Conservation (phyloP, 2,329 filamentous ascomycete species). For the Sporothrix phasma region DNA sequence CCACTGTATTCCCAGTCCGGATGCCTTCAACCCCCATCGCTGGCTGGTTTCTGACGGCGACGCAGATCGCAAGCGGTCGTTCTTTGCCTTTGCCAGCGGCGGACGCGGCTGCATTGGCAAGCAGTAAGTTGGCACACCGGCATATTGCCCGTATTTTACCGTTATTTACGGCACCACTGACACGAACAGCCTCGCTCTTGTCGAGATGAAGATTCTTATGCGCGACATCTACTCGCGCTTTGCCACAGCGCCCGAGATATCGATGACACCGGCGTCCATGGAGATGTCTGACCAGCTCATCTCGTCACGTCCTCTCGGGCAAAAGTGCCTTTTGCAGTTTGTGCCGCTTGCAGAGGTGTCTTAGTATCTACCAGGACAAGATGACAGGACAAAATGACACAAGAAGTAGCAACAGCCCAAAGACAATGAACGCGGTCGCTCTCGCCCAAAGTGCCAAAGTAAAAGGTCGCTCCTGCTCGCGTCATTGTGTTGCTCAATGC, state of each 20-base stretch:
- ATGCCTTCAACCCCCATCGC: conserved; percentile 68
- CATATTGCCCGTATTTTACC: no score
- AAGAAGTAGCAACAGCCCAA: background rate
- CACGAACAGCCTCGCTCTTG: conserved; percentile 43
- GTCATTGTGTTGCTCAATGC: background rate
- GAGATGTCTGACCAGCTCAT: conserved; percentile 58
- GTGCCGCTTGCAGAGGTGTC: conserved; percentile 22
- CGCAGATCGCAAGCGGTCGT: conserved; percentile 52
- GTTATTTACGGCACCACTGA: background rate
- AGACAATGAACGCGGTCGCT: background rate
- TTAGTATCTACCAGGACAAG: background rate
- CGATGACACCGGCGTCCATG: conserved; percentile 49
- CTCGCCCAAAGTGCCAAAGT: background rate
- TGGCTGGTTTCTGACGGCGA: conserved; percentile 72
- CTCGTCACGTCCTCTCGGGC: conserved; percentile 50
- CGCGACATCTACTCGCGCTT: conserved; percentile 52
- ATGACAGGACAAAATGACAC: background rate
- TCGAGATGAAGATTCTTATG: conserved; percentile 58
- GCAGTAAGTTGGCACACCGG: conserved; percentile 41
- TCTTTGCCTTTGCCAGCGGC: conserved; percentile 58
- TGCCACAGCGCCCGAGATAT: conserved; percentile 42
- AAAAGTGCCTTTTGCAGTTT: conserved; percentile 48
- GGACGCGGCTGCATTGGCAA: conserved; percentile 57
- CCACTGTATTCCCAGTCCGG: conserved; percentile 68
- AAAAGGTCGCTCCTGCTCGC: background rate